phyloP scores from a whole-genome alignment of 129 eudicot genomes.

The Mikania micrantha region DNA sequence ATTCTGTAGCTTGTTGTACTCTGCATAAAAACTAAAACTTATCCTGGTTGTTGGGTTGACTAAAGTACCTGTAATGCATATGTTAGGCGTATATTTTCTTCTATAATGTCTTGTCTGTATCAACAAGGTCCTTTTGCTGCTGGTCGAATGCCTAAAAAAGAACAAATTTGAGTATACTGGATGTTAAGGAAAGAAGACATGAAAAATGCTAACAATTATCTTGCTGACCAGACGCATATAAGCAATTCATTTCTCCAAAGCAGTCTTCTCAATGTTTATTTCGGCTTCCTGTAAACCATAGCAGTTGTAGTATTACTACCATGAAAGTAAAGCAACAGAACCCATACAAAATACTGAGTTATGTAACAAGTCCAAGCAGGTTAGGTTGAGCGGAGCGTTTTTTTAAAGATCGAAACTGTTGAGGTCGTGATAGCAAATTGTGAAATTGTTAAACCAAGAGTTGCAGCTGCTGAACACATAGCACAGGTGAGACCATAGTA shows the following conservation, averaged over 20 bases:
- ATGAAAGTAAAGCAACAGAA: not conserved
- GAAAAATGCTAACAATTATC: constrained; percentile 1
- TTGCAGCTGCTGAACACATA: too few relatives aligned
- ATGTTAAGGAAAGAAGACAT: not conserved
- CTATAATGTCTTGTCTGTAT: constrained; percentile 88
- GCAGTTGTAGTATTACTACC: not conserved
- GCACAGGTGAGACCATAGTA: too few relatives aligned
- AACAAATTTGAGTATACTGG: constrained; percentile 5
- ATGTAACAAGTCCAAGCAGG: not conserved
- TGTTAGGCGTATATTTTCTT: constrained; percentile 80
- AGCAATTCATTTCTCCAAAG: constrained; percentile 86
- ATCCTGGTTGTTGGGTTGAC: not conserved
- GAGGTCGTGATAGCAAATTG: not conserved
- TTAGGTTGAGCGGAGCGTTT: not conserved
- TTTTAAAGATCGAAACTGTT: not conserved
- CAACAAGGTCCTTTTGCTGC: constrained; percentile 94
- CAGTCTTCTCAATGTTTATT: constrained; percentile 69
- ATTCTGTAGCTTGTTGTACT: too few relatives aligned
- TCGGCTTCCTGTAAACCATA: constrained; percentile 66
- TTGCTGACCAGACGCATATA: constrained; percentile 85
- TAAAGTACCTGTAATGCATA: constrained; percentile 71
- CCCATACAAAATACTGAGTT: not conserved
- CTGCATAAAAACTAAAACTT: not conserved
- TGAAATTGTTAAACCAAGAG: too few relatives aligned
- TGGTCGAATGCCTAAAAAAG: constrained; percentile 80